Evolutionary conservation across 306 rosid genomes (phyloP), one percentile per base, ranked within the genome.

Genomic region (Styphnolobium japonicum): DNA sequence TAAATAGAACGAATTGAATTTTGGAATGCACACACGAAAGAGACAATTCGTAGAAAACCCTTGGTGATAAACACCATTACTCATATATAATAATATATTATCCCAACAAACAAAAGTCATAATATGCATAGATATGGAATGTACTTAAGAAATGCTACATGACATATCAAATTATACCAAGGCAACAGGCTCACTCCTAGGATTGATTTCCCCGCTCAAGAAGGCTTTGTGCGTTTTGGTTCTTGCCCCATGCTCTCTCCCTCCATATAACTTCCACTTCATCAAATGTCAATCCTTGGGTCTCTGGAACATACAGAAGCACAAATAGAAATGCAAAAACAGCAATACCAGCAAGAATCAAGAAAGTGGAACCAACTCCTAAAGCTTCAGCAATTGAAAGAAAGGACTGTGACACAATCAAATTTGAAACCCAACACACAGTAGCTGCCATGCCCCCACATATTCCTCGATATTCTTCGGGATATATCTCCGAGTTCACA

Each of bases 401-500:
- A 76, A 94, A 94, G 43, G 86, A 33, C 87, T 90, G 92, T 48
- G 98, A 84, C 62, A 94, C 98, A 19, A 94, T 89, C 84, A 94
- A 87, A 79, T 94, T 94, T n/a, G 98, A 88, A 58, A 88, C 36
- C 98, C 98, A 94, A 67, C 89, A 88, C 75, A 94, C 96, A 2
- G 96, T 90, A 49, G 98, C 98, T 0, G 98, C 82, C 97, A 92
- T 92, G 39, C 98, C 98, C 39, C 98, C 97, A 12, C 96, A 94
- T 21, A 90, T 51, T 29, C 98, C 98, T 37, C 98, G 84, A 60
- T 90, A 94, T 45, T 92, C 89, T 83, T 94, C 98, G 0, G 98
- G 98, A 80, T 94, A 94, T 74, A 94, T 90, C 91, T 94, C 98
- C 0, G 98, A 94, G 86, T 89, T 94, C 25, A 94, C 85, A 1